Evolutionary conservation across 352 stramenopile genomes (phyloP).

Genomic region (Chrysophaeum taylorii): DNA sequence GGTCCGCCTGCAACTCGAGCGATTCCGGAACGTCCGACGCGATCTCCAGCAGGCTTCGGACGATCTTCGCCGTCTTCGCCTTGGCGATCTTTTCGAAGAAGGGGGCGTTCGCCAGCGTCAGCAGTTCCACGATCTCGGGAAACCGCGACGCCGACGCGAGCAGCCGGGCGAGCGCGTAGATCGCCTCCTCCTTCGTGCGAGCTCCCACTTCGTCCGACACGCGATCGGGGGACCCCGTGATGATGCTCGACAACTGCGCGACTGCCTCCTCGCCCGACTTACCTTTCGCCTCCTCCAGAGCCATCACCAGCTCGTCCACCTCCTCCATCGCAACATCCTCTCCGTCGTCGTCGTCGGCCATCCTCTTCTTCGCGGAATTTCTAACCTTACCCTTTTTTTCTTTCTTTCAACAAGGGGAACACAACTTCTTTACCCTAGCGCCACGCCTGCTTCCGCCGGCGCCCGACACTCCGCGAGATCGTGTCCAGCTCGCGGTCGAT

Average conservation of each 20-base stretch:
- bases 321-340: too few relatives aligned
- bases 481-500: too few relatives aligned
- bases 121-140: constrained; percentile 44
- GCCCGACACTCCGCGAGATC: too few relatives aligned
- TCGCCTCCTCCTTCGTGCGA: constrained; percentile 82
- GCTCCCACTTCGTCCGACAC: neutral
- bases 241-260: neutral
- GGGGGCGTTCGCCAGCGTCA: constrained; percentile 72
- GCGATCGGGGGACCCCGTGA: neutral
- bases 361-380: too few relatives aligned
- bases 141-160: constrained; percentile 71
- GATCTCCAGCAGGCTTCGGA: constrained; percentile 94
- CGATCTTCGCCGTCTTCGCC: constrained; percentile 96
- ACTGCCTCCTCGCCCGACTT: too few relatives aligned
- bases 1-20: constrained; percentile 83
- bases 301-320: too few relatives aligned
- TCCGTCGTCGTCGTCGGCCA: too few relatives aligned
- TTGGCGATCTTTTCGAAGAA: constrained; percentile 90
- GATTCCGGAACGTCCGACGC: constrained; percentile 78
- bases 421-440: too few relatives aligned
- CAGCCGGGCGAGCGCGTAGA: constrained; percentile 83
- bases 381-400: too few relatives aligned
- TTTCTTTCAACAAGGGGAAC: too few relatives aligned
- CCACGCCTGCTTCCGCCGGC: too few relatives aligned
- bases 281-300: too few relatives aligned